Base-by-base conservation (phyloP, 1,284 basidiomycete genomes). In the Sporisorium iseilematis-ciliati region DNA sequence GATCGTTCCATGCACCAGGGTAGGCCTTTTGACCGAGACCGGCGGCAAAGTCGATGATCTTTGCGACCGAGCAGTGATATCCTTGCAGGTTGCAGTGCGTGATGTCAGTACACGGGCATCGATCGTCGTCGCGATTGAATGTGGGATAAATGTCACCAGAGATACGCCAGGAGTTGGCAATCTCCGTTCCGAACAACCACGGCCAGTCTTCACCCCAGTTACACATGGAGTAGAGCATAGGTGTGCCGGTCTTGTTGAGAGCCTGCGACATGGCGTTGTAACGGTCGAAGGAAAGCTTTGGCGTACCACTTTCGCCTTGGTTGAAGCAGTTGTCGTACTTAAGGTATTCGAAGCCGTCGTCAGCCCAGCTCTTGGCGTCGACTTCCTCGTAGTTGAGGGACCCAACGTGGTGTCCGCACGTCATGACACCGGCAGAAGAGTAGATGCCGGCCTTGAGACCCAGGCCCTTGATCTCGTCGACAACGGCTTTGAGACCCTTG, bases 381-480 rank as follows among this genome's bases (percentile, higher is more conserved):
- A 88, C 86, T 25, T 87, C 83, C 77, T 89, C 88, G 66, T 87
- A 86, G 25, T 86, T 88, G 2, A 89, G 83, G 1, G 88, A 88
- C 10, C 88, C 88, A 52, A 87, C 87, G 25, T 80, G 85, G 6
- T 86, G 73, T 2, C 59, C 57, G 42, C 66, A 77, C 35, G 62
- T 58, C 58, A 76, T 86, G 84, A 81, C 84, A 61, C 88, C 88
- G 3, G 88, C 88, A 59, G 83, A 83, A 50, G 87, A 88, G 75
- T 89, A 89, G 45, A 89, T 88, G 0, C 88, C 88, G 45, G 87
- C 87, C 81, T 88, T 87, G n/a, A 89, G 79, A 1, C 87, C 88
- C 63, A 88, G 48, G 10, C 65, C 69, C 73, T 88, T 88, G 18
- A 89, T 84, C 48, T 87, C 75, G 62, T 85, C 84, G 10, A 87